Evolutionary conservation across 2,329 filamentous ascomycete genomes (phyloP).

Genomic region (Penicillium sp.): DNA sequence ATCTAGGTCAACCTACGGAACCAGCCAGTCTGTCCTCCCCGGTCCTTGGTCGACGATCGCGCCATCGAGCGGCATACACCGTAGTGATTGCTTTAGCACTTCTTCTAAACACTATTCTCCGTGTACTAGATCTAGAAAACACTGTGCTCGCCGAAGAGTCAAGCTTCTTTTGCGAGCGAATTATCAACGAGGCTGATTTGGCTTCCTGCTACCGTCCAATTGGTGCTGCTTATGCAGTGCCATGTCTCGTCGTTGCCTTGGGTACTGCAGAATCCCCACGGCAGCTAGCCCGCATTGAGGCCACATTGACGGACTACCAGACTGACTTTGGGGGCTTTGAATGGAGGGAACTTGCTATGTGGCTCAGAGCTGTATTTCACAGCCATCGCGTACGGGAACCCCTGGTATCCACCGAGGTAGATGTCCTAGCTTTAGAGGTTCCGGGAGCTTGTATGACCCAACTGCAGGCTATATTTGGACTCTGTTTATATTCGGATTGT

Average conservation of each 20-base stretch:
- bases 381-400: not conserved
- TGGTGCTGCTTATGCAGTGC: not conserved
- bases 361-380: not conserved
- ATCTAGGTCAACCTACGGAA: not conserved
- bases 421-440: not conserved
- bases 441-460: not conserved
- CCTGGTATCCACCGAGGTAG: not conserved
- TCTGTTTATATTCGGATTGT: not conserved
- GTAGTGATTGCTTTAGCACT: not conserved
- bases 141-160: not conserved
- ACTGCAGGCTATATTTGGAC: not conserved
- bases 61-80: not conserved
- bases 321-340: not conserved
- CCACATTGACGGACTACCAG: not conserved
- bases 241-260: not conserved
- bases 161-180: not conserved
- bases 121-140: not conserved
- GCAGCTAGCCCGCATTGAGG: not conserved
- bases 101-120: not conserved
- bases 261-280: not conserved
- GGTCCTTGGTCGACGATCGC: not conserved
- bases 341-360: not conserved
- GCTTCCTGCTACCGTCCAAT: not conserved
- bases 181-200: not conserved
- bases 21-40: not conserved